These are phyloP conservation scores for Lasiosphaeris hirsuta DNA, from an alignment of 495 filamentous ascomycete genomes.

Conservation along the genomic window DNA sequence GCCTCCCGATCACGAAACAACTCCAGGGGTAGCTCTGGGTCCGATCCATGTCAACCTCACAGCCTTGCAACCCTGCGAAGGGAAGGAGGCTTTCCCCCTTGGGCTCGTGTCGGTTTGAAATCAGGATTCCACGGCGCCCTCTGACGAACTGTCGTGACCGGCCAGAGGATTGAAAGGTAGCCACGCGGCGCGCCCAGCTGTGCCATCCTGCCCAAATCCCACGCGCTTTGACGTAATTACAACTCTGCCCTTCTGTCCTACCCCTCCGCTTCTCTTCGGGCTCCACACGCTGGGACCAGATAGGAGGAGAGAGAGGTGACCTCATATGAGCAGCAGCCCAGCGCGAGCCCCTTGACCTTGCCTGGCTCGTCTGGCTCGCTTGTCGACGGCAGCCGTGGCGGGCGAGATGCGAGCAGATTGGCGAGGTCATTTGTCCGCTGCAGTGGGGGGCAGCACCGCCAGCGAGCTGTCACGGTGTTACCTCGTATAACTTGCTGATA, in stretches of 20 bases:
- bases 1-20: not conserved
- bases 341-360: conserved; percentile 5
- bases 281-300: not conserved
- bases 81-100: not conserved
- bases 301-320: not conserved
- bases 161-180: too few species aligned
- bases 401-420: conserved; percentile 7
- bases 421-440: conserved; percentile 6
- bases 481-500: conserved; percentile 3
- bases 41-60: conserved; percentile 8
- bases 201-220: too few species aligned
- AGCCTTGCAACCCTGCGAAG: not conserved
- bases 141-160: too few species aligned
- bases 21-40: not conserved
- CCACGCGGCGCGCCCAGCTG: too few species aligned
- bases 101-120: not conserved
- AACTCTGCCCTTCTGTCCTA: not conserved
- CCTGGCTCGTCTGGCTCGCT: conserved; percentile 1
- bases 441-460: not conserved
- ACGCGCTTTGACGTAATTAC: too few species aligned
- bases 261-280: not conserved
- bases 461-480: not conserved
- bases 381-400: not conserved
- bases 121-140: not conserved
- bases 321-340: conserved; percentile 5